Evolutionary conservation across 305 asterid genomes (phyloP).

Genomic region (Solanum chacoense): DNA sequence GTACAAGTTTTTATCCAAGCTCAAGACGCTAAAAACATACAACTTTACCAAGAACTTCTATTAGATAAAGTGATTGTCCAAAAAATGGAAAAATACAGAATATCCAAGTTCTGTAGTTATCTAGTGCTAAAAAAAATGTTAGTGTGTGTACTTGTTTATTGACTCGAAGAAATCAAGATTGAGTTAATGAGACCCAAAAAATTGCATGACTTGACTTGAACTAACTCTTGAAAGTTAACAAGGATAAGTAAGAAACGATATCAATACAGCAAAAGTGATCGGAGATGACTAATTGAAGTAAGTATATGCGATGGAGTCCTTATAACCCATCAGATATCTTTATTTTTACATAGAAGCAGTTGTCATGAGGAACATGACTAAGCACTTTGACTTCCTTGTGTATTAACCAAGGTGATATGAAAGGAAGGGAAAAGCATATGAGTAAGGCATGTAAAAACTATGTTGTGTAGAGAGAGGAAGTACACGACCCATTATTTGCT

Average conservation of each 20-base stretch:
- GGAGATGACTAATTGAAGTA: not conserved
- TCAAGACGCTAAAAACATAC: not conserved
- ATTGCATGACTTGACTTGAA: not conserved
- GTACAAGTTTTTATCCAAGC: not conserved
- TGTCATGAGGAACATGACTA: not conserved
- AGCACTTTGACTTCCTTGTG: not conserved
- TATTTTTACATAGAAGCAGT: not conserved
- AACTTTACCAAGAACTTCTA: not conserved
- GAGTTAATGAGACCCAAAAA: not conserved
- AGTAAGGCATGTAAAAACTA: not conserved
- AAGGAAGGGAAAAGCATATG: not conserved
- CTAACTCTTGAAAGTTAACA: not conserved
- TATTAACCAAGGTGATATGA: not conserved
- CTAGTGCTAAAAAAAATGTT: too few species aligned
- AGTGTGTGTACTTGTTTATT: not conserved
- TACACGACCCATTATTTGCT: not conserved
- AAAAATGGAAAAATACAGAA: too few species aligned
- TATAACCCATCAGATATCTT: not conserved
- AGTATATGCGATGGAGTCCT: not conserved
- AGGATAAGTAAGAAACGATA: not conserved
- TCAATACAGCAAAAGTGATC: not conserved
- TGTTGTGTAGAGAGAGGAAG: not conserved
- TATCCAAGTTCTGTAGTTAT: too few species aligned
- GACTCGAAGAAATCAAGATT: not conserved
- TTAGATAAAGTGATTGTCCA: too few species aligned